Evolutionary conservation across 768 basidiomycete genomes (phyloP).

Genomic region (Ramaria rubella): DNA sequence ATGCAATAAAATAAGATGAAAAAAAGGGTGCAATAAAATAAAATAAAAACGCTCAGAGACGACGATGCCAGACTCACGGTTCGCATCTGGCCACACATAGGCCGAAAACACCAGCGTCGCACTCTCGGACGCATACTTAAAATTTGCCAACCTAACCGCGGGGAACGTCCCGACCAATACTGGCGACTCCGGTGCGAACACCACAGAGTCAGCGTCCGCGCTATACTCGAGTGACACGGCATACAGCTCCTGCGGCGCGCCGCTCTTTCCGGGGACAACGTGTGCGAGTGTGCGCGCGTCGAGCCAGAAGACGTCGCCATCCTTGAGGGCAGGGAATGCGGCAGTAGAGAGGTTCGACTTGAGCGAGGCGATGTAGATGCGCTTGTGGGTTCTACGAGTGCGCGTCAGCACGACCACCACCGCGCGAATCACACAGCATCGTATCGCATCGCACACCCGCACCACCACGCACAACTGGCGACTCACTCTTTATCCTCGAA

Average conservation of each 20-base stretch:
- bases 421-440: too few species aligned
- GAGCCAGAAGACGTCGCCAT: slow-evolving; percentile 78
- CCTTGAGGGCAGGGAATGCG: slow-evolving; percentile 51
- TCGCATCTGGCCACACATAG: slow-evolving; percentile 69
- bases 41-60: slow-evolving; percentile 26
- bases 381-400: slow-evolving; percentile 57
- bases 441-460: too few species aligned
- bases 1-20: too few species aligned
- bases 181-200: slow-evolving; percentile 23
- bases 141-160: slow-evolving; percentile 54
- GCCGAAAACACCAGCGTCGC: slow-evolving; percentile 80
- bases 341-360: slow-evolving; percentile 42
- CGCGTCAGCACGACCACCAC: background rate
- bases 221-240: slow-evolving; percentile 48
- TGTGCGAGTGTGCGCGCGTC: slow-evolving; percentile 63
- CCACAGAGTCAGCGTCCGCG: slow-evolving; percentile 25
- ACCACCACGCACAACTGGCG: background rate
- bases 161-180: slow-evolving; percentile 57
- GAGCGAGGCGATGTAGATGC: slow-evolving; percentile 55
- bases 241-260: slow-evolving; percentile 50
- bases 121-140: slow-evolving; percentile 51
- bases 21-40: background rate
- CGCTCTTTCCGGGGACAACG: slow-evolving; percentile 47
- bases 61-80: slow-evolving; percentile 23
- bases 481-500: slow-evolving; percentile 69